These are phyloP conservation scores for Stentor roeselii DNA, from an alignment of 73 alveolate genomes.

Conservation along the genomic window DNA sequence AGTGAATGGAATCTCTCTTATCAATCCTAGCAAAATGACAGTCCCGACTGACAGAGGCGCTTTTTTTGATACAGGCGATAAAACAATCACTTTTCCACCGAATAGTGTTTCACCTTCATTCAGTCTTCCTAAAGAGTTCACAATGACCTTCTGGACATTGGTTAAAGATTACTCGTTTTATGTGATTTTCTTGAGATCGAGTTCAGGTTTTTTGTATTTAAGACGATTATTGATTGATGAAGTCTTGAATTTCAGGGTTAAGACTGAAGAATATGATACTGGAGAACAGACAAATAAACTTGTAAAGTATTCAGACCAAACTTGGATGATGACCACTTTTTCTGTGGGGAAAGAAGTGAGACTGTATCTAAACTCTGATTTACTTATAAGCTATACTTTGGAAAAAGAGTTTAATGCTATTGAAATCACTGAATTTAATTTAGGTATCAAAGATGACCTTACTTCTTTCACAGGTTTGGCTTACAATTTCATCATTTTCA, in stretches of 20 bases:
- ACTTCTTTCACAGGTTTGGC: neutral
- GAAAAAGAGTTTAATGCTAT: neutral
- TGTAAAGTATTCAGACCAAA: neutral
- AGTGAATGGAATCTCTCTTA: neutral
- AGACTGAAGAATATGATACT: neutral
- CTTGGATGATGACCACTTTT: neutral
- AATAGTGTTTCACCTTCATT: neutral
- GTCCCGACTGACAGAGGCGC: neutral
- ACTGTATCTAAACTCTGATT: neutral
- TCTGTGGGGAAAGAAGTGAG: neutral
- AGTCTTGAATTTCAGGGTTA: no score
- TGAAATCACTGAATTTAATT: neutral
- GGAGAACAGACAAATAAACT: neutral
- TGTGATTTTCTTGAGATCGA: neutral
- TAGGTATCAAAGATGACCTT: neutral
- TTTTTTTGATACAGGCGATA: neutral
- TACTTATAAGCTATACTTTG: neutral
- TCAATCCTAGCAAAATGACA: neutral
- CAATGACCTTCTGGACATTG: neutral
- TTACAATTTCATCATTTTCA: no score
- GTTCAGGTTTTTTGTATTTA: neutral
- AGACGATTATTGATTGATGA: neutral
- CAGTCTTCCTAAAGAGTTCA: neutral
- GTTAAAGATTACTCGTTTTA: neutral
- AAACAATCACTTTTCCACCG: neutral